Evolutionary conservation across 441 rosid genomes (phyloP).

Genomic region (Breynia disticha): DNA sequence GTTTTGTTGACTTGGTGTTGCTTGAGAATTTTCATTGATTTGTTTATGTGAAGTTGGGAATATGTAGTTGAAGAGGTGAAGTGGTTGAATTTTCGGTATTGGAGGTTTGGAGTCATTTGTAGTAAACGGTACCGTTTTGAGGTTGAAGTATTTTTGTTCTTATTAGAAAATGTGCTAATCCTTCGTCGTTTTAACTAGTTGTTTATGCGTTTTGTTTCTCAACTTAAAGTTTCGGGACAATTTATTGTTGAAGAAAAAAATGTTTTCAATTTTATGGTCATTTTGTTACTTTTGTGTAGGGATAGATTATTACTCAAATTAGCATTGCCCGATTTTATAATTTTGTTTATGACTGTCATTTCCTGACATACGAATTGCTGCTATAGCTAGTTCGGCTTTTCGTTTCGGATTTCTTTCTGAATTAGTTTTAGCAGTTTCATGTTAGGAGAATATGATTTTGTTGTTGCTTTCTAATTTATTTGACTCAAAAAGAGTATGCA

Average conservation of each 20-base stretch:
- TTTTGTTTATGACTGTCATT: neutral
- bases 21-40: conserved; percentile 2
- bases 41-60: neutral
- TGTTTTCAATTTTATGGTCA: too few species aligned
- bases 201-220: too few species aligned
- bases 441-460: neutral
- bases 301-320: neutral
- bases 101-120: too few species aligned
- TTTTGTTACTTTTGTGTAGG: neutral
- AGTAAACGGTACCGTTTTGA: too few species aligned
- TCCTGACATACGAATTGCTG: neutral
- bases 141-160: too few species aligned
- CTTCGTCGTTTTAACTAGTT: too few species aligned
- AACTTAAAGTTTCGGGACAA: too few species aligned
- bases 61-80: neutral
- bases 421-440: neutral
- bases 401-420: too few species aligned
- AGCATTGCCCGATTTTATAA: too few species aligned
- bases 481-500: conserved; percentile 1
- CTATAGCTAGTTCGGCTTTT: neutral
- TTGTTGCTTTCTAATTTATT: conserved; percentile 1
- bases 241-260: too few species aligned
- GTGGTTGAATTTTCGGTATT: neutral
- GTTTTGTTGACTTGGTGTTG: conserved; percentile 1
- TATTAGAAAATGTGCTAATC: too few species aligned